Evolutionary conservation across 805 yeast species (phyloP).

Genomic region (Candida vaughaniae): DNA sequence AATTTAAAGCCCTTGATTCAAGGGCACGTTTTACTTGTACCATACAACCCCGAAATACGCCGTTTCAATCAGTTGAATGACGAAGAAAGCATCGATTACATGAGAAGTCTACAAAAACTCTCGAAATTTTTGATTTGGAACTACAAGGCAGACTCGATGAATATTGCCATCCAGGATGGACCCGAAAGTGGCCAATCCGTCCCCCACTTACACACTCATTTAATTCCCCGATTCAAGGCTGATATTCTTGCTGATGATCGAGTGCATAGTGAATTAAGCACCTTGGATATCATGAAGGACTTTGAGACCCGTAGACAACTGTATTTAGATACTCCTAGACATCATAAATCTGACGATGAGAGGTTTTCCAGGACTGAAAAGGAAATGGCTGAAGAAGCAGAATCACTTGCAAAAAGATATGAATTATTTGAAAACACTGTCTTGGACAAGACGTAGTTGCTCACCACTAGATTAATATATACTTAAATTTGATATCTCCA

Average conservation of each 20-base stretch:
- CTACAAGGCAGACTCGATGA: slow-evolving; percentile 79
- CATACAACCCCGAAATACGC: slow-evolving; percentile 59
- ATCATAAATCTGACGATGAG: slow-evolving; percentile 41
- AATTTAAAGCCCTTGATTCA: slow-evolving; percentile 90
- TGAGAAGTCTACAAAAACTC: slow-evolving; percentile 68
- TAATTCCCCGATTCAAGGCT: slow-evolving; percentile 75
- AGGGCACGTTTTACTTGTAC: slow-evolving; percentile 91
- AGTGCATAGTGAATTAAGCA: slow-evolving; percentile 66
- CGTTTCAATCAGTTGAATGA: slow-evolving; percentile 66
- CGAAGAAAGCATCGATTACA: slow-evolving; percentile 77
- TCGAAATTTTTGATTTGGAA: slow-evolving; percentile 62
- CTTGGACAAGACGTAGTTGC: too few species aligned
- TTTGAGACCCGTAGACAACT: slow-evolving; percentile 25
- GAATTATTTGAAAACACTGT: slow-evolving; percentile 14
- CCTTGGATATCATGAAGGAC: slow-evolving; percentile 43
- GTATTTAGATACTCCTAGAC: slow-evolving; percentile 32
- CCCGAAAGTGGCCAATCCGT: slow-evolving; percentile 95
- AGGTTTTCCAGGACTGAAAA: slow-evolving; percentile 58
- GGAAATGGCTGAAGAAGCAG: slow-evolving; percentile 74
- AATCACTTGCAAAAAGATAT: slow-evolving; percentile 46
- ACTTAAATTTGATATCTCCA: too few species aligned
- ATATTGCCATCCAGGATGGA: slow-evolving; percentile 95
- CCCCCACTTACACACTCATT: slow-evolving; percentile 92
- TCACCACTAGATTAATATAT: neutral
- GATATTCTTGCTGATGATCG: slow-evolving; percentile 62